Evolutionary conservation across 2,329 filamentous ascomycete genomes (phyloP).

Genomic region (Torrubiellomyces zombiae): DNA sequence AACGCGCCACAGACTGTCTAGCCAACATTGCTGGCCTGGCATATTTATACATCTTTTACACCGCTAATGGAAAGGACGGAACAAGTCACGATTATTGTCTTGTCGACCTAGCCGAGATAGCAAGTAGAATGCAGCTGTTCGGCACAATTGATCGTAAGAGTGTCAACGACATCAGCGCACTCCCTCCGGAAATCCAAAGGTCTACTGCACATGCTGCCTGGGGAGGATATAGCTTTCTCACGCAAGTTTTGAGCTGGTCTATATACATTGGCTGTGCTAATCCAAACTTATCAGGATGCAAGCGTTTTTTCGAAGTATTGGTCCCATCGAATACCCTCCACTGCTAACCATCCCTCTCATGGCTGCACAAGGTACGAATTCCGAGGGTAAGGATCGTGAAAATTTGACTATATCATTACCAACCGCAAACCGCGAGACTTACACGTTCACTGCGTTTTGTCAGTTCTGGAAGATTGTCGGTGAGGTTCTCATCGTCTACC

Average conservation of each 20-base stretch:
- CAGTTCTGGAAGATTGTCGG: conserved; percentile 13
- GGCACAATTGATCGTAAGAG: conserved; percentile 4
- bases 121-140: conserved; percentile 14
- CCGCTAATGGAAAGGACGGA: conserved; percentile 17
- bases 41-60: conserved; percentile 15
- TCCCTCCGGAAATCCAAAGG: conserved; percentile 2
- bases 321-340: conserved; percentile 18
- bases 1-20: no score
- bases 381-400: conserved; percentile 2
- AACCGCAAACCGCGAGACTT: background rate
- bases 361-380: conserved; percentile 8
- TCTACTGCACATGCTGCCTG: conserved; percentile 11
- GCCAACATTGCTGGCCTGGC: no score
- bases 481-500: conserved; percentile 13
- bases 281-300: background rate
- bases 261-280: background rate
- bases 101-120: conserved; percentile 13
- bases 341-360: conserved; percentile 9
- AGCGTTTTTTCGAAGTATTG: conserved; percentile 10
- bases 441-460: background rate
- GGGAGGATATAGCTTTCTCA: conserved; percentile 20
- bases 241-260: conserved; percentile 11
- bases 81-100: conserved; percentile 16
- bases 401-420: background rate
- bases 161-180: conserved; percentile 1